Base-by-base conservation (phyloP, 2,329 filamentous ascomycete species). In the Microcyclosporella mali region DNA sequence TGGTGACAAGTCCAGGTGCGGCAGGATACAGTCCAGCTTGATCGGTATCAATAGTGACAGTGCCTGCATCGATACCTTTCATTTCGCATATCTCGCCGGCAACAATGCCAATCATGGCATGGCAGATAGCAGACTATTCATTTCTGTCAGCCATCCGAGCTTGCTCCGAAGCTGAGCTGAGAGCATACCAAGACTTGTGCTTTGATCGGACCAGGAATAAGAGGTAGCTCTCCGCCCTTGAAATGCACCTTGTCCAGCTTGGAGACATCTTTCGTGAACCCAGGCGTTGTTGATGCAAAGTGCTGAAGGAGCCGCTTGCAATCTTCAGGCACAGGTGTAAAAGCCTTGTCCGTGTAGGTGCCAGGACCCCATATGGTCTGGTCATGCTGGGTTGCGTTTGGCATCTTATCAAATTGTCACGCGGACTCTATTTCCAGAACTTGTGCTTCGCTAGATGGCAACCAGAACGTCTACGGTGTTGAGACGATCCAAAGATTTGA, bases 1-100 rank as follows among this genome's bases (percentile, higher is more conserved):
- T 50, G 30, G 61, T 63, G 1, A 59, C 60, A 3, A 64, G 59
- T 14, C 63, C 62, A 0, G 64, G 57, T n/a, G 62, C 64, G 6
- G 60, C 69, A 21, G 70, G 62, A 63, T 66, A 74, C 8, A 75
- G 52, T 0, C 60, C 66, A 2, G 66, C 63, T 27, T 74, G 70
- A 16, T 71, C 69, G 0, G 70, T 72, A 49, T 74, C 64, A 40
- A 74, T 59, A 0, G 55, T 62, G 17, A 72, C 53, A 11, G 50
- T 37, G 12, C 43, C 56, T 30, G 39, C 49, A 43, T 32, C 41
- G 11, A 35, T 40, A 8, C 56, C 55, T 32, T 56, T 53, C n/a
- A 60, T 43, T 10, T 51, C 56, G 1, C 67, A 47, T 9, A 70
- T 59, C 40, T 70, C 67, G 33, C 66, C 60, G 3, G 49, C 66